These are phyloP conservation scores for Coemansia sp. DNA, from an alignment of 192 early-diverging fungal species.

Conservation along the genomic window DNA sequence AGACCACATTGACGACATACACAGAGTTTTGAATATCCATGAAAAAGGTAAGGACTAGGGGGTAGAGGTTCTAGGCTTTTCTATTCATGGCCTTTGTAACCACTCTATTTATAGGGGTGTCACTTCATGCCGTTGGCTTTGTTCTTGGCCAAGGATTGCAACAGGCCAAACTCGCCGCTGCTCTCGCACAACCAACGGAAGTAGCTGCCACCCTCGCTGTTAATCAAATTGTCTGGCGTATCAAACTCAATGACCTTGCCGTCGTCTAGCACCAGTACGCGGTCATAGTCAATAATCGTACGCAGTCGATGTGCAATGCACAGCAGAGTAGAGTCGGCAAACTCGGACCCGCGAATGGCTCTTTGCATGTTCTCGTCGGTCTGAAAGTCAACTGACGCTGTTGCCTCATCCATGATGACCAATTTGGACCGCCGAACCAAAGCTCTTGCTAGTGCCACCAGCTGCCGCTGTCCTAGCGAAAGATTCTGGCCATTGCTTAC, in stretches of 20 bases:
- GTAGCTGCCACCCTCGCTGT: slow-evolving; percentile 38
- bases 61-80: too few species aligned
- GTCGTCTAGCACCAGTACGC: slow-evolving; percentile 75
- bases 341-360: slow-evolving; percentile 77
- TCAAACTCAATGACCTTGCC: slow-evolving; percentile 82
- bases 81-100: too few species aligned
- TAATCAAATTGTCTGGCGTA: slow-evolving; percentile 52
- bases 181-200: slow-evolving; percentile 78
- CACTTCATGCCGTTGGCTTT: not conserved
- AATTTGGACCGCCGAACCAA: slow-evolving; percentile 66
- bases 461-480: slow-evolving; percentile 72
- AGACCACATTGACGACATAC: too few species aligned
- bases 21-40: too few species aligned
- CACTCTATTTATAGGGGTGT: too few species aligned
- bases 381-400: slow-evolving; percentile 79
- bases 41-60: too few species aligned
- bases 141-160: not conserved
- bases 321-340: slow-evolving; percentile 69
- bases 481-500: slow-evolving; percentile 77
- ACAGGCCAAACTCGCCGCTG: slow-evolving; percentile 68
- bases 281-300: slow-evolving; percentile 84
- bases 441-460: slow-evolving; percentile 74
- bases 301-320: slow-evolving; percentile 88
- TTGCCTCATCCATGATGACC: slow-evolving; percentile 85
- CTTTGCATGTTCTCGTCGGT: slow-evolving; percentile 84